Base-by-base conservation (phyloP, 2,329 filamentous ascomycete species). In the Trichoderma simmonsii region DNA sequence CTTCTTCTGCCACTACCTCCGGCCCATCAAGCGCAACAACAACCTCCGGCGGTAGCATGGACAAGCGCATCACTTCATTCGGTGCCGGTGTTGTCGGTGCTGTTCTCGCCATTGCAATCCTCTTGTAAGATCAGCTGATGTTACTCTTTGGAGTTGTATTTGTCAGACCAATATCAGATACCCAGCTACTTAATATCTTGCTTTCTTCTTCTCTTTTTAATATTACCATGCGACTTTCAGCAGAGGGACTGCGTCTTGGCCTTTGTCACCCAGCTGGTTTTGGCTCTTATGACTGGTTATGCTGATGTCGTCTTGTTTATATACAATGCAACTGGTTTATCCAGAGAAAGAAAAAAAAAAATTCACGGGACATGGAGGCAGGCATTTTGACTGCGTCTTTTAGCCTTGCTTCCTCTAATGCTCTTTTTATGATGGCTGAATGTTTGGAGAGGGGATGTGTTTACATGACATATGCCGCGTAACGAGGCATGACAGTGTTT, bases 61-160 rank as follows among this genome's bases (percentile, higher is more conserved):
- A 76, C 54, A 75, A 71, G 43, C 73, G 72, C 18, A 57, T 74
- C 24, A 69, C 73, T 12, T 24, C 72, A 26, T 48, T 74, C 21
- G 73, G 76, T 36, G 73, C 71, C 14, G 64, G 65, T 9, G 48
- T 77, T 39, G 74, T 72, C 8, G 73, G 59, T 30, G 59, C 64
- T 24, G 65, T 75, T 21, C 61, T 76, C 21, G 57, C 71, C 24
- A 43, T 73, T 65, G 73, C 74, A 9, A 51, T 75, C 21, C 26
- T 72, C n/a, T 61, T 77, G 68, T 77, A 73, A 36, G 30, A 28
- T 30, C 43, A 28, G 6, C 21, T 30, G 32, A 57, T 34, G 24
- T 34, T 54, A 15, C 43, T 34, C n/a, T 12, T 60, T 34, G 39
- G 56, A 56, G 24, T 64, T 43, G 56, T 26, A 51, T 36, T 61